Conservation (phyloP, 2,329 filamentous ascomycete species). For the Calonectria crousiana region DNA sequence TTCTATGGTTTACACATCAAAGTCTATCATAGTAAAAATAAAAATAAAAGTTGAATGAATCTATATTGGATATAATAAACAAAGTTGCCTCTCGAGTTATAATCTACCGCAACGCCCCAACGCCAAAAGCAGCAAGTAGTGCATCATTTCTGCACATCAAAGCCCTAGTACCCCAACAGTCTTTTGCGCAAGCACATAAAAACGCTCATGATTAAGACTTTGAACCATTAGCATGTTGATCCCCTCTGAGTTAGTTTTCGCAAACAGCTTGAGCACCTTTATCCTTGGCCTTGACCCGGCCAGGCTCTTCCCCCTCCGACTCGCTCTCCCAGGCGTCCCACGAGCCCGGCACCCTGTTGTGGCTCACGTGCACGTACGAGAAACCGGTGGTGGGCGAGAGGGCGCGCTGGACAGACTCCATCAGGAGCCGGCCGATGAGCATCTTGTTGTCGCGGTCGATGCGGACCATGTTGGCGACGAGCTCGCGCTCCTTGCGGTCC, state of each 20-base stretch:
- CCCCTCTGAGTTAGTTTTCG: background rate
- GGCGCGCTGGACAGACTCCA: background rate
- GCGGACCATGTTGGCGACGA: conserved; percentile 3
- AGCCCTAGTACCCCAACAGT: background rate
- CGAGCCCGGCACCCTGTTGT: background rate
- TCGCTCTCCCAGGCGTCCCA: background rate
- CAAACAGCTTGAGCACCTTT: background rate
- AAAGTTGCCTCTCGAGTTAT: background rate
- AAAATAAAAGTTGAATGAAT: background rate
- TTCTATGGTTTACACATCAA: background rate
- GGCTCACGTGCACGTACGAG: background rate
- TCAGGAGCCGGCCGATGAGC: background rate
- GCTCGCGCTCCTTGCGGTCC: conserved; percentile 1
- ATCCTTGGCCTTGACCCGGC: background rate
- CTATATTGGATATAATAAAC: background rate
- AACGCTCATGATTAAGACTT: background rate
- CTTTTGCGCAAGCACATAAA: background rate
- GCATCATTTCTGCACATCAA: background rate
- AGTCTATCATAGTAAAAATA: background rate
- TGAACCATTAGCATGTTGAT: background rate
- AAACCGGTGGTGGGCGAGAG: background rate
- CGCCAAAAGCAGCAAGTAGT: background rate
- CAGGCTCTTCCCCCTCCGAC: background rate
- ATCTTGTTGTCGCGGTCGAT: conserved; percentile 1
- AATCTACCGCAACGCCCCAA: background rate